Base-by-base conservation (phyloP, 768 basidiomycete species). In the Hericium erinaceus region DNA sequence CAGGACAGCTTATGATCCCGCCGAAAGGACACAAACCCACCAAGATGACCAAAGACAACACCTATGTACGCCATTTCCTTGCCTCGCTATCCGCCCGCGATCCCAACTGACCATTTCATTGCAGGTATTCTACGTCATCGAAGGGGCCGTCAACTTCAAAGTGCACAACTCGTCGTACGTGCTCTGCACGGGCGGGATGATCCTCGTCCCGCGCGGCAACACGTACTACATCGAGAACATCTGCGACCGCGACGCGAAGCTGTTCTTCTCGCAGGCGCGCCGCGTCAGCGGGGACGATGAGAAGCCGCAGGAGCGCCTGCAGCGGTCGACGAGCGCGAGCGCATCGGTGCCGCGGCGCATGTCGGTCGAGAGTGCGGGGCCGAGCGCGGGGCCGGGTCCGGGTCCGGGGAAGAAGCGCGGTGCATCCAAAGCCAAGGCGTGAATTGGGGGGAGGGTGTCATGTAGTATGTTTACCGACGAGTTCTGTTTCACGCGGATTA, bases 161-260 rank as follows among this genome's bases (percentile, higher is more conserved):
- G 80, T 98, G 3, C 89, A 95, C 67, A 77, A 87, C 39, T 87
- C 85, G 3, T 83, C 79, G 48, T 86, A 91, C 66, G 72, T 93
- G 55, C 78, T 98, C 44, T 78, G 87, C 12, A 78, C 85, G 1
- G 92, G 93, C 12, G 92, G 87, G 11, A 88, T 86, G 79, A 94
- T 95, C 68, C 78, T 95, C 66, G 86, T 97, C 20, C 95, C 95
- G 2, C 79, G 94, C 76, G 94, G 93, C 89, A 98, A 98, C 69
- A 81, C 80, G 9, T 98, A 98, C 68, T 82, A 83, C 58, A 92
- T 98, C 65, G 82, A 89, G 66, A 98, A 98, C 72, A 85, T 97
- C 20, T 80, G 78, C 18, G 79, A 86, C 51, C 83, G 89, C 39
- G 84, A 88, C 52, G 92, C 86, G 20, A 83, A 80, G 64, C 71